A percentile compares a stretch with the other conserved stretches of the same genome.
Conservation (phyloP, 2,329 filamentous ascomycete genomes). For the Colletotrichum incanum region DNA sequence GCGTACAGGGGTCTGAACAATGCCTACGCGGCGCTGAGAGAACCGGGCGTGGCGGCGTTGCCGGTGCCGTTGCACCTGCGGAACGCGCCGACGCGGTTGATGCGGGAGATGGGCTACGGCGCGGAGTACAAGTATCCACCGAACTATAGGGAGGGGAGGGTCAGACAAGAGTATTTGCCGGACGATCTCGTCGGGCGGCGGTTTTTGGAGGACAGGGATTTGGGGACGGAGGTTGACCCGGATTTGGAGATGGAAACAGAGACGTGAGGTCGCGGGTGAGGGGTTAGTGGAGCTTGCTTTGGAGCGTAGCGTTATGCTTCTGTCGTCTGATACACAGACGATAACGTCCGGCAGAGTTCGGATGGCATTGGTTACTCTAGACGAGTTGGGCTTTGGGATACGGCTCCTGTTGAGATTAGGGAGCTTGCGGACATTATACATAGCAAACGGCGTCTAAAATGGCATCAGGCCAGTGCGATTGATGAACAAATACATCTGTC, state of each 20-base stretch:
- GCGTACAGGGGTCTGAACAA: conserved; percentile 88
- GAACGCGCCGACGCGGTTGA: conserved; percentile 92
- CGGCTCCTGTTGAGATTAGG: neutral
- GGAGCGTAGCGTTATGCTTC: neutral
- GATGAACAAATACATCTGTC: neutral
- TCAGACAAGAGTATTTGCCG: conserved; percentile 92
- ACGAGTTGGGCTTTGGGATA: neutral
- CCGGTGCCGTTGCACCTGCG: conserved; percentile 90
- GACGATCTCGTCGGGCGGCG: conserved; percentile 77
- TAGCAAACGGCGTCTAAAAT: neutral
- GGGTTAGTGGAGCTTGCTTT: neutral
- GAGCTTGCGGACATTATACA: neutral
- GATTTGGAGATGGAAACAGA: conserved; percentile 66
- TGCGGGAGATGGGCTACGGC: conserved; percentile 94
- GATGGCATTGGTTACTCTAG: neutral
- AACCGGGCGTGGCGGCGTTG: conserved; percentile 86
- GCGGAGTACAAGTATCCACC: conserved; percentile 98
- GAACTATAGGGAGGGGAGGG: conserved; percentile 85
- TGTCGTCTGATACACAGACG: neutral
- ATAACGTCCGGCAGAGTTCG: neutral
- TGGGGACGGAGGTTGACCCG: conserved; percentile 85
- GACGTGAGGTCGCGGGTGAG: neutral
- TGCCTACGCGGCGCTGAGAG: conserved; percentile 82
- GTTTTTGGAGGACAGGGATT: conserved; percentile 85
- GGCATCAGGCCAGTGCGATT: neutral